Evolutionary conservation across 2,329 filamentous ascomycete species (phyloP), one percentile per base, ranked within the genome.

Genomic region (Fonsecaea monophora): DNA sequence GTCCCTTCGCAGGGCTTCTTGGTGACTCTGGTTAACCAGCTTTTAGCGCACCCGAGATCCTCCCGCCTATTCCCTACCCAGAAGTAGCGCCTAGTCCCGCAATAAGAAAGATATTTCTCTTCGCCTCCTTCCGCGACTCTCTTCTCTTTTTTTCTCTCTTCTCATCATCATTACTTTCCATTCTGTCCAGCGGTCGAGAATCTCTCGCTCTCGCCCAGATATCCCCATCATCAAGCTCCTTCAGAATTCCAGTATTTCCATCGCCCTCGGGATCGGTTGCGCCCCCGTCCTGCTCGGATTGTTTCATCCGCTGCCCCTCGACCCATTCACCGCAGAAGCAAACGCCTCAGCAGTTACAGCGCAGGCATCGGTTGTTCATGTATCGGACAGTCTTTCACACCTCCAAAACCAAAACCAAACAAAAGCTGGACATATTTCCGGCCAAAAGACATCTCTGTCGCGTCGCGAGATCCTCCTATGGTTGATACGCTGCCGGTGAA

Each of bases 351-450:
- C 32, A 60, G 56, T 66, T 68, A 65, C 45, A 67, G 56, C 66
- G 68, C 69, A 71, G 56, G 45, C 66, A 68, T 64, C 77, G 79
- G 83, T 84, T 90, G 92, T 96, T 91, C 96, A 96, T 96, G 93
- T 96, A 96, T 97, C 93, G 93, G 92, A 90, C 92, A 92, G 90
- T 91, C 89, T 87, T 87, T 88, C 88, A 91, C 91, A 89, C 92
- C 89, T 93, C 92, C 89, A 92, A 90, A 92, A 90, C 94, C 90
- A 89, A 90, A 85, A 89, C 90, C 87, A 92, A 92, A 86, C 89
- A 92, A 86, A 92, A 92, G 91, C 92, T 96, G 91, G 92, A 94
- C 88, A 86, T 90, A 87, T 96, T 96, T 92, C 92, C 92, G 88
- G 93, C 92, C 91, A 87, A 89, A 89, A 90, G 91, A 87, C 96